A percentile compares a stretch with the other conserved stretches of the same genome.
Conservation (phyloP, 73 alveolate species). For the Breviolum minutum region DNA sequence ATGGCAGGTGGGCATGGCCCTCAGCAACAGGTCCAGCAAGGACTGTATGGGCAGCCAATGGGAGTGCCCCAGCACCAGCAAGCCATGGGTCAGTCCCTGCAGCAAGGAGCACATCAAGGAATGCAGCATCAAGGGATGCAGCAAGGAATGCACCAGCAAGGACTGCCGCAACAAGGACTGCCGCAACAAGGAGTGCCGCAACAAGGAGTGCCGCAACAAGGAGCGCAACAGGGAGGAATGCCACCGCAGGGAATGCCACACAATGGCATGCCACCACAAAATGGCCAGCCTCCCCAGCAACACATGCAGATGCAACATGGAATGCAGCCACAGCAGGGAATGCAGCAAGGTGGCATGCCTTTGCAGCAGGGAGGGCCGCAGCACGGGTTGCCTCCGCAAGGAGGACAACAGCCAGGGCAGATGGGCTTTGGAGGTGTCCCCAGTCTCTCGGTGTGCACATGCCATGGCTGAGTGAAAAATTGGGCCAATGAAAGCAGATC, state of each 20-base stretch:
- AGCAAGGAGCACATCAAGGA: background rate
- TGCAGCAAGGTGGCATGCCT: slow-evolving; percentile 6
- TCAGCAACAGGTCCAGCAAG: background rate
- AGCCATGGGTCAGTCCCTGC: background rate
- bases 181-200: background rate
- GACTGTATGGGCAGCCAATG: too few relatives aligned
- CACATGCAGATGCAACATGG: background rate
- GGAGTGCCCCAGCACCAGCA: too few relatives aligned
- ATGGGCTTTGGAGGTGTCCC: slow-evolving; percentile 46
- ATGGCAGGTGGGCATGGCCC: too few relatives aligned
- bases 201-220: background rate
- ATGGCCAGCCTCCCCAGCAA: slow-evolving; percentile 6
- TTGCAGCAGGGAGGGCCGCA: background rate
- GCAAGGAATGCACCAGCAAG: slow-evolving; percentile 22
- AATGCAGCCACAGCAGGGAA: background rate
- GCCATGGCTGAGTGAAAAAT: too few relatives aligned
- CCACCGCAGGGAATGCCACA: slow-evolving; percentile 7
- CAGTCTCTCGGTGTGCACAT: background rate
- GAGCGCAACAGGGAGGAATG: background rate
- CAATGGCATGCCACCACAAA: background rate
- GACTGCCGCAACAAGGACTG: background rate
- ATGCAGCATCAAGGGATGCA: background rate
- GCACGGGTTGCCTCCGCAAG: background rate
- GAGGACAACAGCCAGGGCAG: background rate
- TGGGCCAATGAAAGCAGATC: too few relatives aligned